Evolutionary conservation across 2,329 filamentous ascomycete species (phyloP).

Genomic region (Colletotrichum limetticola): DNA sequence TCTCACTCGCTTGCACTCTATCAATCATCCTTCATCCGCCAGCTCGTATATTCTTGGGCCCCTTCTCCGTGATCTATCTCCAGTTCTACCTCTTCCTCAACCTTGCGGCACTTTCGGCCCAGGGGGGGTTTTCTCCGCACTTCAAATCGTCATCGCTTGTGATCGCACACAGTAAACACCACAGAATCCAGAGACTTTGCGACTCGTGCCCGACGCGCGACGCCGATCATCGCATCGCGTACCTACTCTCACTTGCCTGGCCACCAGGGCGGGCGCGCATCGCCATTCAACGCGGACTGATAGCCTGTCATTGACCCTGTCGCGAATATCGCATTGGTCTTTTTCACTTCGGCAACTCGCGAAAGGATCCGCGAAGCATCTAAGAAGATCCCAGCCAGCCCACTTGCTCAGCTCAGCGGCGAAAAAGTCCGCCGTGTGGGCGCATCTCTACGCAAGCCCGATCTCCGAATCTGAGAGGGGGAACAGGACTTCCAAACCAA

Average conservation of each 20-base stretch:
- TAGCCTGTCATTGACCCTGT: background rate
- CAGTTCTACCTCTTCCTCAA: background rate
- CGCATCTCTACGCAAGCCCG: constrained; percentile 2
- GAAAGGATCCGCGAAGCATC: background rate
- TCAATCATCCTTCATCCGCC: background rate
- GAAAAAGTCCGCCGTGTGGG: background rate
- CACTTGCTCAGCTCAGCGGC: background rate
- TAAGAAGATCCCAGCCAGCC: constrained; percentile 1
- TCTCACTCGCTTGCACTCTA: background rate
- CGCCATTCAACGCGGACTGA: background rate
- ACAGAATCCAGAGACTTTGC: constrained; percentile 1
- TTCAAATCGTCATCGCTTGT: background rate
- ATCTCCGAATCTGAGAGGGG: constrained; percentile 6
- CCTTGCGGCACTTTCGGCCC: background rate
- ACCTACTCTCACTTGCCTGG: background rate
- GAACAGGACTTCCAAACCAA: background rate
- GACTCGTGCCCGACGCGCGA: constrained; percentile 5
- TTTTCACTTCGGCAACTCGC: background rate
- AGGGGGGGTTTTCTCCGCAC: constrained; percentile 20
- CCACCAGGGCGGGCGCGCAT: background rate
- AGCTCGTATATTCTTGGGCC: background rate
- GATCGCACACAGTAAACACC: constrained; percentile 24
- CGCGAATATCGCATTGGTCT: background rate
- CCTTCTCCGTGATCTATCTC: background rate
- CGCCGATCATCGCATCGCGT: constrained; percentile 21